These are phyloP conservation scores for Schizophyllum commune DNA, from an alignment of 1,284 basidiomycete genomes.

Conservation along the genomic window DNA sequence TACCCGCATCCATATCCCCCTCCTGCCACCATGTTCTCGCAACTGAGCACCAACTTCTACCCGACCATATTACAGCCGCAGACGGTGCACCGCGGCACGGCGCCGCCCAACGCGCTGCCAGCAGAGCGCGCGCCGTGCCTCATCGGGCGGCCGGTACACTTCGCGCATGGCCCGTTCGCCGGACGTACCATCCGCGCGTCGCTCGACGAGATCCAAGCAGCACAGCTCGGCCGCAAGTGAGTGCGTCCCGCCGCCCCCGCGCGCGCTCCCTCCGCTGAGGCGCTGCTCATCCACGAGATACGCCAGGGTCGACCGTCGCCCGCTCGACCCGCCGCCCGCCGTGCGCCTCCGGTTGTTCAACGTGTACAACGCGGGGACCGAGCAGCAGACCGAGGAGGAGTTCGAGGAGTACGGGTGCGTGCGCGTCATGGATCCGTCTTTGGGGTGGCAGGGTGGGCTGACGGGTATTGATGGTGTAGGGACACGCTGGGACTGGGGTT, in stretches of 20 bases:
- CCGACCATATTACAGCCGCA: not conserved
- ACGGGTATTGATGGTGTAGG: constrained; percentile 18
- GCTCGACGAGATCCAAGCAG: constrained; percentile 55
- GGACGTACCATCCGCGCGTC: constrained; percentile 52
- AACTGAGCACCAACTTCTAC: not conserved
- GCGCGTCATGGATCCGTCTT: not conserved
- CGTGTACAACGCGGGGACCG: constrained; percentile 32
- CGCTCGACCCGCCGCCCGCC: constrained; percentile 59
- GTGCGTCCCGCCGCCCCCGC: constrained; percentile 8
- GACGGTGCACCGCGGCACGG: not conserved
- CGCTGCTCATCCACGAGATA: constrained; percentile 30
- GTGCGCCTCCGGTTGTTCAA: constrained; percentile 43
- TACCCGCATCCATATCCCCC: not conserved
- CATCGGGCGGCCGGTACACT: not conserved
- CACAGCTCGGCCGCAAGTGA: constrained; percentile 59
- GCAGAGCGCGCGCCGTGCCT: not conserved
- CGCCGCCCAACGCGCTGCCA: not conserved
- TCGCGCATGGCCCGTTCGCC: constrained; percentile 45
- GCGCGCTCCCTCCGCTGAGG: not conserved
- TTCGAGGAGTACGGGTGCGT: constrained; percentile 39
- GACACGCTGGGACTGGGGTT: constrained; percentile 42
- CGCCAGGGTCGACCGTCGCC: constrained; percentile 51
- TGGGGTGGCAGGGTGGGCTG: constrained; percentile 2
- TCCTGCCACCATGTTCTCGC: not conserved
- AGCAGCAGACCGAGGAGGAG: constrained; percentile 33